phyloP scores from a whole-genome alignment of 2,329 filamentous ascomycete genomes.

The Xylariales sp. region DNA sequence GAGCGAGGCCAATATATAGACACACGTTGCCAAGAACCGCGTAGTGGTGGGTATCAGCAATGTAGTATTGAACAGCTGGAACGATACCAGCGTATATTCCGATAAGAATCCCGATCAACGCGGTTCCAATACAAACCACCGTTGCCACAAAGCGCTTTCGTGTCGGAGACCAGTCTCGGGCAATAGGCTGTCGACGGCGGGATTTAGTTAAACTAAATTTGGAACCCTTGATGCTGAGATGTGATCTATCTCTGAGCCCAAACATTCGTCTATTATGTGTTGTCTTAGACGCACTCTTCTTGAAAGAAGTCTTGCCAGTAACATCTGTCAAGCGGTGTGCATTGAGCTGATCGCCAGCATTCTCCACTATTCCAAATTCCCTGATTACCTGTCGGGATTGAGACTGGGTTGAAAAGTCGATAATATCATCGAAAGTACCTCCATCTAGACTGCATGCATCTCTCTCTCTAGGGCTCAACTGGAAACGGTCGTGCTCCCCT shows the following conservation, averaged over 20 bases:
- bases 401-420: conserved; percentile 17
- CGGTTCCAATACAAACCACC: conserved; percentile 69
- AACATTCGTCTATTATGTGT: conserved; percentile 26
- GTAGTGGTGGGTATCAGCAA: conserved; percentile 64
- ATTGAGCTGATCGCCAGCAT: too few relatives aligned
- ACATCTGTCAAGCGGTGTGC: too few relatives aligned
- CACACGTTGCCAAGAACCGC: conserved; percentile 70
- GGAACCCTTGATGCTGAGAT: conserved; percentile 47
- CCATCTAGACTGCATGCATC: conserved; percentile 26
- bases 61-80: conserved; percentile 73
- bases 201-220: conserved; percentile 49
- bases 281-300: too few relatives aligned
- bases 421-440: conserved; percentile 19
- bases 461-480: too few relatives aligned
- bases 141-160: conserved; percentile 66
- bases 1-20: conserved; percentile 65
- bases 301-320: too few relatives aligned
- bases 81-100: conserved; percentile 77
- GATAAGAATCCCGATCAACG: conserved; percentile 64
- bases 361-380: too few relatives aligned
- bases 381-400: conserved; percentile 3
- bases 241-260: conserved; percentile 45
- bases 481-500: too few relatives aligned
- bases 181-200: conserved; percentile 60
- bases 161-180: conserved; percentile 64